Conservation (phyloP, 2,329 filamentous ascomycete species). For the Aplosporella prunicola region DNA sequence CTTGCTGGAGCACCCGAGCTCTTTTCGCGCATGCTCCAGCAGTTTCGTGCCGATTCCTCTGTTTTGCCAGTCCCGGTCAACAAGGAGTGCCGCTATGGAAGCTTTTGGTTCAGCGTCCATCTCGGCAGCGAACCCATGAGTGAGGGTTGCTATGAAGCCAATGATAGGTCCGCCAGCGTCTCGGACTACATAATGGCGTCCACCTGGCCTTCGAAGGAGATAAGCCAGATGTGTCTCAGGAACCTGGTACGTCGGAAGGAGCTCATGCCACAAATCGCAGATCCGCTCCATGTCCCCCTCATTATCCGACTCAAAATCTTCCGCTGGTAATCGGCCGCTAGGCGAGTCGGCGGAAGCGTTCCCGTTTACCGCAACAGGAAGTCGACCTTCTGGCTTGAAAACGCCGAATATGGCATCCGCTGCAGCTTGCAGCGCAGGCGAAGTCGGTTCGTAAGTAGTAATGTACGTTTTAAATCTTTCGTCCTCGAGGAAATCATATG, state of each 20-base stretch:
- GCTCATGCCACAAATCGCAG: slow-evolving; percentile 1
- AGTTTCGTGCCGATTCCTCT: not conserved
- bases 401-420: slow-evolving; percentile 3
- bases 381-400: not conserved
- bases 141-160: slow-evolving; percentile 2
- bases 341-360: too few relatives aligned
- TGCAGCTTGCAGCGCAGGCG: not conserved
- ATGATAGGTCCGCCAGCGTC: not conserved
- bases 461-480: not conserved
- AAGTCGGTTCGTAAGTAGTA: slow-evolving; percentile 7
- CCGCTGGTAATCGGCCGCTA: too few relatives aligned
- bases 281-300: not conserved
- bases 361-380: too few relatives aligned
- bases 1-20: not conserved
- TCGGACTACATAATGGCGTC: slow-evolving; percentile 1
- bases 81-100: slow-evolving; percentile 1
- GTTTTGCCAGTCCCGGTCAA: not conserved
- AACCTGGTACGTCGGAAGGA: not conserved
- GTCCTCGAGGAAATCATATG: slow-evolving; percentile 7
- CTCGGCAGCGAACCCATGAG: too few relatives aligned
- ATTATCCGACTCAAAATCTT: too few relatives aligned
- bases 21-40: not conserved
- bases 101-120: too few relatives aligned
- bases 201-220: not conserved
- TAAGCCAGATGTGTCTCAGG: not conserved